Conservation (phyloP, 345 rosid genomes). For the Syzygium grande region DNA sequence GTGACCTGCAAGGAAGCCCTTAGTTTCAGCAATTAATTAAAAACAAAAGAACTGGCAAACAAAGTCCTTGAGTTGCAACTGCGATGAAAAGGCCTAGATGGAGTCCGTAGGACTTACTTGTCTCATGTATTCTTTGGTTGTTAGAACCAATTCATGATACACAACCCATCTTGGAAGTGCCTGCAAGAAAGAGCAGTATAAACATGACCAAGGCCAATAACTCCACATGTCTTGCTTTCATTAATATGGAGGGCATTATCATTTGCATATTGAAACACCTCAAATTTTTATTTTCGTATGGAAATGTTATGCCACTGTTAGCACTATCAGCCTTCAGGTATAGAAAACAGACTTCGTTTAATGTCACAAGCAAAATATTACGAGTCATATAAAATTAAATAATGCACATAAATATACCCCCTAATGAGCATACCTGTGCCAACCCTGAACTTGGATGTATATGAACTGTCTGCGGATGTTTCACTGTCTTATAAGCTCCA, state of each 20-base stretch:
- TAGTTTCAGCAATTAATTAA: neutral
- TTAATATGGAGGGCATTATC: neutral
- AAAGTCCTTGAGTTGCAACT: neutral
- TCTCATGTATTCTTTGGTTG: slow-evolving; percentile 91
- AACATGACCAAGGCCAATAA: neutral
- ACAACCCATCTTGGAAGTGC: slow-evolving; percentile 91
- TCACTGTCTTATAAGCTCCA: slow-evolving; percentile 88
- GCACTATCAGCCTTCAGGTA: neutral
- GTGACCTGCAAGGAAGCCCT: slow-evolving; percentile 54
- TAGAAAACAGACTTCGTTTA: neutral
- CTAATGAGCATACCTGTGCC: slow-evolving; percentile 49
- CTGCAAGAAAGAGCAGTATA: slow-evolving; percentile 20
- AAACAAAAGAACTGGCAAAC: neutral
- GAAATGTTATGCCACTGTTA: neutral
- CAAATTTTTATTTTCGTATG: neutral
- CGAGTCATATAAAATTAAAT: neutral
- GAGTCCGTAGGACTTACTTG: slow-evolving; percentile 32
- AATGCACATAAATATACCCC: neutral
- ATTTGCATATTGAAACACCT: neutral
- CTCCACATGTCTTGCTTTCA: neutral
- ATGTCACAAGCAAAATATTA: neutral
- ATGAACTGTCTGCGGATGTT: slow-evolving; percentile 88
- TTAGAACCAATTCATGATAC: slow-evolving; percentile 84
- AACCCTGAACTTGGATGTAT: slow-evolving; percentile 95
- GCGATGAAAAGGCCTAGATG: neutral